A percentile compares a stretch with the other conserved stretches of the same genome.
phyloP scores from a whole-genome alignment of 805 yeast species.

The Hanseniaspora nectarophila region DNA sequence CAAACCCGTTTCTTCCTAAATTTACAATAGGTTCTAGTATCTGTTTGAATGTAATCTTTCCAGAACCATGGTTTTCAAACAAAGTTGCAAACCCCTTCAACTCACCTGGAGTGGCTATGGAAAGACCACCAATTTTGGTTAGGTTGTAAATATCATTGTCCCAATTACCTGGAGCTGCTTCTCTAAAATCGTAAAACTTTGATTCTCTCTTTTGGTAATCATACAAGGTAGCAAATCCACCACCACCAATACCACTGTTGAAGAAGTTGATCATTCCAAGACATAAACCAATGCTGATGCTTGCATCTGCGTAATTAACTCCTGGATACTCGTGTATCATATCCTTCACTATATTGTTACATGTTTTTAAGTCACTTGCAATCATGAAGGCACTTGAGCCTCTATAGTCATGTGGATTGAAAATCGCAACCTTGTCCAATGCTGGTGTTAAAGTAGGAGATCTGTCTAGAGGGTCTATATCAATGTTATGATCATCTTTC shows the following conservation, averaged over 20 bases:
- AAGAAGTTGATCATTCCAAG: constrained; percentile 74
- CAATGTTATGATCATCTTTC: constrained; percentile 29
- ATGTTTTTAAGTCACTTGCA: constrained; percentile 31
- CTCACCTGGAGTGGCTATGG: constrained; percentile 87
- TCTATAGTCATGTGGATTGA: constrained; percentile 20
- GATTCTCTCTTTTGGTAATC: constrained; percentile 21
- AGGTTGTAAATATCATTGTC: constrained; percentile 53
- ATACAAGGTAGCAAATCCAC: constrained; percentile 50
- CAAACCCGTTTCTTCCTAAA: constrained; percentile 55
- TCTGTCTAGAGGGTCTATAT: constrained; percentile 30
- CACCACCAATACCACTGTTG: constrained; percentile 89
- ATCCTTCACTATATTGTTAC: constrained; percentile 24
- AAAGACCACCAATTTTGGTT: constrained; percentile 72
- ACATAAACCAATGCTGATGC: constrained; percentile 78
- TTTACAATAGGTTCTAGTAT: constrained; percentile 65
- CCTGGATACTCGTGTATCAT: constrained; percentile 24
- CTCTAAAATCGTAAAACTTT: constrained; percentile 67
- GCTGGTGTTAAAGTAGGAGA: constrained; percentile 30
- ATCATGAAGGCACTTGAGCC: constrained; percentile 14
- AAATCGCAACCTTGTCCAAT: constrained; percentile 18
- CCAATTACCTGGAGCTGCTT: constrained; percentile 63
- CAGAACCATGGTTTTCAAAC: constrained; percentile 52
- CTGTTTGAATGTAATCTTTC: constrained; percentile 57
- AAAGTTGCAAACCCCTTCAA: constrained; percentile 66
- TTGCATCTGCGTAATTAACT: constrained; percentile 79